A percentile compares a stretch with the other conserved stretches of the same genome.
Evolutionary conservation across 345 rosid genomes (phyloP).

Genomic region (Nasturtium officinale): DNA sequence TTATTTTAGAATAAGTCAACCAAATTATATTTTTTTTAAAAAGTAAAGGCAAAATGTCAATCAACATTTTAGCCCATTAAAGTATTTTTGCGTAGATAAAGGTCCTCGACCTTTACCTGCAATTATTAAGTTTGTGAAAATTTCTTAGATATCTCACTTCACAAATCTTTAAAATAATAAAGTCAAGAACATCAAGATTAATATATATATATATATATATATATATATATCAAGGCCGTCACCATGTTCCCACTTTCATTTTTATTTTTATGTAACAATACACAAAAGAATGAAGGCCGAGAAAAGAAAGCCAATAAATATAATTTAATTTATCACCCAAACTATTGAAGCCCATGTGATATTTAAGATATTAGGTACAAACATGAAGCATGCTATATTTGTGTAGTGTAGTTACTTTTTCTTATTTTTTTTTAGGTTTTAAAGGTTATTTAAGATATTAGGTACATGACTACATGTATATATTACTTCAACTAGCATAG

Average conservation of each 20-base stretch:
- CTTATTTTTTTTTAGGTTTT: too few relatives aligned
- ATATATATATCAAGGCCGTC: slow-evolving; percentile 20
- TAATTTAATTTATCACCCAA: not conserved
- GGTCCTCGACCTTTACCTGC: slow-evolving; percentile 9
- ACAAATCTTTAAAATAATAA: slow-evolving; percentile 1
- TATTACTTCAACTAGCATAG: not conserved
- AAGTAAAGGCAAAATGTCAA: slow-evolving; percentile 16
- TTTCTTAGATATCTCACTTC: not conserved
- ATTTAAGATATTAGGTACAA: slow-evolving; percentile 9
- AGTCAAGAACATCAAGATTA: slow-evolving; percentile 13
- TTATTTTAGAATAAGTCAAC: slow-evolving; percentile 25
- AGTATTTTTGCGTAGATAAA: not conserved
- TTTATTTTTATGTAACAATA: not conserved
- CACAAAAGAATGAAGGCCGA: slow-evolving; percentile 3
- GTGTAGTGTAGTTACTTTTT: slow-evolving; percentile 2
- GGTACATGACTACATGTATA: slow-evolving; percentile 17
- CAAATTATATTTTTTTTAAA: not conserved
- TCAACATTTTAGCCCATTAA: slow-evolving; percentile 32
- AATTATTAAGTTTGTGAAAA: slow-evolving; percentile 8
- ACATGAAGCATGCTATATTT: slow-evolving; percentile 16
- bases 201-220: too few relatives aligned
- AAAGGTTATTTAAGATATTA: slow-evolving; percentile 1
- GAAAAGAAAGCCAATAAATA: not conserved
- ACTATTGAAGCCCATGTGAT: slow-evolving; percentile 13
- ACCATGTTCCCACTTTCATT: slow-evolving; percentile 1